phyloP scores from a whole-genome alignment of 495 filamentous ascomycete species.

The Aspergillus sclerotioniger region DNA sequence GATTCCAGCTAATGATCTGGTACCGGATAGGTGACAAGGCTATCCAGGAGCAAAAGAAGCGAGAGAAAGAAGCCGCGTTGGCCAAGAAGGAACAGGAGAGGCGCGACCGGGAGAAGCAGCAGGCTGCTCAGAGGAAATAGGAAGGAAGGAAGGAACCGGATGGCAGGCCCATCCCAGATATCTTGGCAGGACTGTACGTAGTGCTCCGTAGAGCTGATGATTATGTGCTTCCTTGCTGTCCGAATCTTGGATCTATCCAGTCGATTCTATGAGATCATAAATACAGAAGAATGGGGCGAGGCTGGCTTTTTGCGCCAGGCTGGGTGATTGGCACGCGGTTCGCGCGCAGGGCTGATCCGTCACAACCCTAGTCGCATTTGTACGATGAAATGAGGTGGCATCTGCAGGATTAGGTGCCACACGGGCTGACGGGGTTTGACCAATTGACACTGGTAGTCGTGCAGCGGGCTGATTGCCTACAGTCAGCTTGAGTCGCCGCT shows the following conservation, averaged over 20 bases:
- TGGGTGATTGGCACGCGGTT: too few species aligned
- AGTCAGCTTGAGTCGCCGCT: background rate
- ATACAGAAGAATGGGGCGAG: too few species aligned
- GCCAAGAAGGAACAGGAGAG: background rate
- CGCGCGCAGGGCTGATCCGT: too few species aligned
- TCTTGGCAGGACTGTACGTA: too few species aligned
- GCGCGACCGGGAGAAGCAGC: background rate
- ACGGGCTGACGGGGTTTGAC: background rate
- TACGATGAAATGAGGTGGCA: too few species aligned
- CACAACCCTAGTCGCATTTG: too few species aligned
- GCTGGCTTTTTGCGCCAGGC: too few species aligned
- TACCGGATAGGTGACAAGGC: background rate
- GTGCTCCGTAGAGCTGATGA: too few species aligned
- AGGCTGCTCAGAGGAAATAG: background rate
- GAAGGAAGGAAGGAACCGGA: background rate
- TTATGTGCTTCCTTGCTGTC: too few species aligned
- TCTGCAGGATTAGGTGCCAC: background rate
- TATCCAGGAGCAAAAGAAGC: background rate
- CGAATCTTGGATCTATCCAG: too few species aligned
- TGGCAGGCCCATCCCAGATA: background rate
- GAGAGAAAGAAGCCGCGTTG: background rate
- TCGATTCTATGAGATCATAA: too few species aligned
- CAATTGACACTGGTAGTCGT: background rate
- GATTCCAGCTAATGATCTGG: background rate
- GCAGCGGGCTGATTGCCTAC: background rate